Conservation (phyloP, 805 yeast species). For the Candida ipomoeae region DNA sequence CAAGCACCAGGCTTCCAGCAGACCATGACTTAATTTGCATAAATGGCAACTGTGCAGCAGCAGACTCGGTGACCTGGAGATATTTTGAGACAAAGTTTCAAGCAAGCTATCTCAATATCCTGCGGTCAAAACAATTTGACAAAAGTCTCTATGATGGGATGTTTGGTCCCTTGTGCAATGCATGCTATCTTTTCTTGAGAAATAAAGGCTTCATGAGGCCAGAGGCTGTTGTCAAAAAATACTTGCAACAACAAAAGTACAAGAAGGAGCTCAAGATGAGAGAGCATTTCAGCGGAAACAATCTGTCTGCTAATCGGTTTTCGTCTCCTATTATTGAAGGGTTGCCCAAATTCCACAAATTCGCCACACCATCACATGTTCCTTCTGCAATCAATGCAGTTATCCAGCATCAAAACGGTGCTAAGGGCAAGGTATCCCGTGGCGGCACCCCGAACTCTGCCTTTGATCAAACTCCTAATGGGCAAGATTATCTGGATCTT, state of each 20-base stretch:
- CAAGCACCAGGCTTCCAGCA: constrained; percentile 33
- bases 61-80: constrained; percentile 40
- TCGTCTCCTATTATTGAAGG: constrained; percentile 10
- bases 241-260: constrained; percentile 41
- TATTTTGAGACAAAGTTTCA: constrained; percentile 38
- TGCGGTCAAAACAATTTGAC: constrained; percentile 35
- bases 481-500: constrained; percentile 28
- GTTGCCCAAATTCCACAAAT: constrained; percentile 23
- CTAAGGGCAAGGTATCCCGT: constrained; percentile 1
- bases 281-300: constrained; percentile 19
- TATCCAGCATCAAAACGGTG: constrained; percentile 20
- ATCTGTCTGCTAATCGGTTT: constrained; percentile 4
- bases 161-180: constrained; percentile 46
- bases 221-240: constrained; percentile 42
- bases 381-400: constrained; percentile 36
- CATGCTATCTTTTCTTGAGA: constrained; percentile 41
- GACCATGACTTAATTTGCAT: constrained; percentile 40
- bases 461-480: constrained; percentile 11
- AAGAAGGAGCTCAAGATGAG: constrained; percentile 32
- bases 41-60: constrained; percentile 38
- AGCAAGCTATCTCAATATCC: constrained; percentile 35
- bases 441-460: constrained; percentile 9
- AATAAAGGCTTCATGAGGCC: constrained; percentile 45
- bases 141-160: constrained; percentile 41
- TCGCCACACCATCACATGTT: constrained; percentile 39